Evolutionary conservation across 768 basidiomycete species (phyloP).

Genomic region (Podaxis rugospora): DNA sequence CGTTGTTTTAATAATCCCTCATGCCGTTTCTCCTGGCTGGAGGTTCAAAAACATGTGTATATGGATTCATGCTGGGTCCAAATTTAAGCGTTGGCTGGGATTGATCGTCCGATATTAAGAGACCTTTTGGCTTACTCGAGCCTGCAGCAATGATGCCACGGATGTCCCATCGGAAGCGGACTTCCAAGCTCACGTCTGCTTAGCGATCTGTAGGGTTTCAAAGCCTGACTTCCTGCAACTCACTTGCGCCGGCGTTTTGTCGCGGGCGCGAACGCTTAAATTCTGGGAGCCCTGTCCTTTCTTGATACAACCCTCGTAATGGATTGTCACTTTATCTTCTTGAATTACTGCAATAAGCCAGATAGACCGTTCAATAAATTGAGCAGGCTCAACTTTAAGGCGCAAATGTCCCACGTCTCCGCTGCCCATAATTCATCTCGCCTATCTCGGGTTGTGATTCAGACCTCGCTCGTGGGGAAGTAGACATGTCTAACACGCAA

Average conservation of each 20-base stretch:
- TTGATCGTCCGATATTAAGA: not conserved
- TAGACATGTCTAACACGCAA: not conserved
- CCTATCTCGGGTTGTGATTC: not conserved
- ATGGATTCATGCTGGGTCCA: not conserved
- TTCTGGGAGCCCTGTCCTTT: no score
- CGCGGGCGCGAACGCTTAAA: no score
- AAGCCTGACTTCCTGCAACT: not conserved
- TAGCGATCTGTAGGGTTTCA: not conserved
- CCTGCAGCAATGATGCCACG: not conserved
- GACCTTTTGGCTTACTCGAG: not conserved
- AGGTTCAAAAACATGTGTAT: not conserved
- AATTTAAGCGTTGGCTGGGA: no score
- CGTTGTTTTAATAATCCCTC: not conserved
- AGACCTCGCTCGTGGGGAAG: not conserved
- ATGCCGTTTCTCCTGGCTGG: not conserved
- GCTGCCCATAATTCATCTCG: not conserved
- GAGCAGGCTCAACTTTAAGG: not conserved
- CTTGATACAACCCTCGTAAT: no score
- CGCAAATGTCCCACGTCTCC: not conserved
- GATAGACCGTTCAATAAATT: not conserved
- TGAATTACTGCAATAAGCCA: not conserved
- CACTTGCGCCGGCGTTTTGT: not conserved
- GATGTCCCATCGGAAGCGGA: not conserved
- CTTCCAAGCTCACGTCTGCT: not conserved
- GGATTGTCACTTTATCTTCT: not conserved